These are phyloP conservation scores for Ministeria vibrans DNA, from an alignment of 78 protist genomes.

Conservation along the genomic window DNA sequence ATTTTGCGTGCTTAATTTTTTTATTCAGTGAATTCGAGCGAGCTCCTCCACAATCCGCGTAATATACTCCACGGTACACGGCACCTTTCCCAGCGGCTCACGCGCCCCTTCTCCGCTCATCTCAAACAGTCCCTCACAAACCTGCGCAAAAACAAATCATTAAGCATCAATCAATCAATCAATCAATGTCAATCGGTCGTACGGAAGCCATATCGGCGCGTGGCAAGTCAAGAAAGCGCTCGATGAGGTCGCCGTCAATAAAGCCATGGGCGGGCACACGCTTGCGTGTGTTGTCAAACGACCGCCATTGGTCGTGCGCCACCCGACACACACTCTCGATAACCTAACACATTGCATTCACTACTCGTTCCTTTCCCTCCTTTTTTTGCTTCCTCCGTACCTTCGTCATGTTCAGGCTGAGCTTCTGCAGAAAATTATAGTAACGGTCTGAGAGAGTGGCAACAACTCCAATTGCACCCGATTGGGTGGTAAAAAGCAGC, in stretches of 20 bases:
- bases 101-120: neutral
- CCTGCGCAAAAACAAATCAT: neutral
- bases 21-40: neutral
- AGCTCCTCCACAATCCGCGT: neutral
- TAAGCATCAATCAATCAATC: neutral
- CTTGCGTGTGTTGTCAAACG: too few relatives aligned
- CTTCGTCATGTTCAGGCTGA: neutral
- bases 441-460: constrained; percentile 44
- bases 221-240: constrained; percentile 54
- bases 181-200: neutral
- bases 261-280: constrained; percentile 37
- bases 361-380: too few relatives aligned
- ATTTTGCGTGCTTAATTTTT: too few relatives aligned
- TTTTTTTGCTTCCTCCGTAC: too few relatives aligned
- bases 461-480: constrained; percentile 75
- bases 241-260: constrained; percentile 85
- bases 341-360: constrained; percentile 25
- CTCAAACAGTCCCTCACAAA: neutral
- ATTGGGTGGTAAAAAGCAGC: constrained; percentile 51
- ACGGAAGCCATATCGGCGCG: constrained; percentile 15
- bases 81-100: too few relatives aligned
- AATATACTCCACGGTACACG: neutral
- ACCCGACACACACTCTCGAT: constrained; percentile 74
- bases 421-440: constrained; percentile 28
- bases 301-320: too few relatives aligned